Conservation (phyloP, 1,139 yeast genomes). For the Lodderomyces orthopsilosis region DNA sequence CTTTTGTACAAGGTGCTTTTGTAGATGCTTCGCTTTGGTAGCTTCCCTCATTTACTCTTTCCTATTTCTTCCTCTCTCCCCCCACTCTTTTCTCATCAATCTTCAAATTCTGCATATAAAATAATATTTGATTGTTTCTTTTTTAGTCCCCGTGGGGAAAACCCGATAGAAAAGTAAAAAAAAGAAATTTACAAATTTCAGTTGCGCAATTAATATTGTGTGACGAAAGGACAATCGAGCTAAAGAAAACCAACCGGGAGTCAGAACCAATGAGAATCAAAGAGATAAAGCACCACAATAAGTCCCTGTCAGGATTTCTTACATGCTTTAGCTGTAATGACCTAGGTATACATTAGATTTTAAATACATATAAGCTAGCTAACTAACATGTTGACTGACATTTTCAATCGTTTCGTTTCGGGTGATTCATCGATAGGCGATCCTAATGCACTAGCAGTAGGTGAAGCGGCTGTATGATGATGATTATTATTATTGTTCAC, state of each 20-base stretch:
- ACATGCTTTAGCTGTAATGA: no score
- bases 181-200: constrained; percentile 1
- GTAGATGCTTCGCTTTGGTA: background rate
- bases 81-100: background rate
- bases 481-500: background rate
- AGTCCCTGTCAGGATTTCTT: no score
- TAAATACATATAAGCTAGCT: constrained; percentile 26
- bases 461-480: background rate
- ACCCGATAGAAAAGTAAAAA: background rate
- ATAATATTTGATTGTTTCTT: no score
- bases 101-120: background rate
- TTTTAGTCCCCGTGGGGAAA: constrained; percentile 4
- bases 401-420: constrained; percentile 37
- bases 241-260: background rate
- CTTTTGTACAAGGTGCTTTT: no score
- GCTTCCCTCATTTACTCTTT: background rate
- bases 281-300: no score
- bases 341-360: background rate
- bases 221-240: no score
- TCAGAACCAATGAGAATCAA: background rate
- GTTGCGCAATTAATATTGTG: no score
- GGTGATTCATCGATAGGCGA: constrained; percentile 22
- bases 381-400: constrained; percentile 48
- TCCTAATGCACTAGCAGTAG: background rate
- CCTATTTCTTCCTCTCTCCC: background rate